Evolutionary conservation across 225 moss, liverwort and hornwort species (phyloP), one percentile per base, ranked within the genome.

Genomic region (Physcomitrellopsis africana): DNA sequence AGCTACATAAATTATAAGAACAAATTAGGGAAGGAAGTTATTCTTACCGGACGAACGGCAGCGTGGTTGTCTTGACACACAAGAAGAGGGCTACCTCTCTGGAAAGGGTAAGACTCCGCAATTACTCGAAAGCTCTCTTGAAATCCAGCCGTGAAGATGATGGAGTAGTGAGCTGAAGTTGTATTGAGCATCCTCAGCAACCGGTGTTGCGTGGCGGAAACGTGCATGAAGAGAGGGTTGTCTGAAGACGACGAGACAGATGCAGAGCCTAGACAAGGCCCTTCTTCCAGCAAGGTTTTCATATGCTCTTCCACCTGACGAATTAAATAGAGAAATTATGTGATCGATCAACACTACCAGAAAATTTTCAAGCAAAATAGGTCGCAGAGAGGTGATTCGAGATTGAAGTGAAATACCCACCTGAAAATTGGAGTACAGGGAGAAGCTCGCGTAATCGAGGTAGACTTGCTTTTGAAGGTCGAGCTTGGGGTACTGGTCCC

Each of bases 21-120:
- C 4, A 37, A 37, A 37, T 7, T 11, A 45, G 44, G 9, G 10
- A 19, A 45, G 23, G 3, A 49, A 15, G 49, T 49, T 11, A 15
- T 8, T 0, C 48, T 74, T 29, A 88, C 73, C 23, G 75, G 79
- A 7, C 86, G 79, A 37, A 96, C 83, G 29, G 89, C 89, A 11
- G 85, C 91, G 72, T 96, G 94, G 66, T 92, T 96, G 63, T 96
- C 96, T 82, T 94, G 94, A 61, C 84, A 89, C 1, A 94, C 74
- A 52, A 94, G 81, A 17, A 96, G 86, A 26, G 96, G 87, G 54
- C 89, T 92, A 52, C 86, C 86, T 48, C 70, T 82, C 37, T 88
- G 94, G 60, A 96, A 92, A 3, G 92, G 88, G 49, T 87, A 96
- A 6, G 86, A 82, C 78, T 94, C 87, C 16, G 89, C 92, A 12